These are phyloP conservation scores for Paspalum notatum DNA, from an alignment of 176 grass and related monocot genomes.

Conservation along the genomic window DNA sequence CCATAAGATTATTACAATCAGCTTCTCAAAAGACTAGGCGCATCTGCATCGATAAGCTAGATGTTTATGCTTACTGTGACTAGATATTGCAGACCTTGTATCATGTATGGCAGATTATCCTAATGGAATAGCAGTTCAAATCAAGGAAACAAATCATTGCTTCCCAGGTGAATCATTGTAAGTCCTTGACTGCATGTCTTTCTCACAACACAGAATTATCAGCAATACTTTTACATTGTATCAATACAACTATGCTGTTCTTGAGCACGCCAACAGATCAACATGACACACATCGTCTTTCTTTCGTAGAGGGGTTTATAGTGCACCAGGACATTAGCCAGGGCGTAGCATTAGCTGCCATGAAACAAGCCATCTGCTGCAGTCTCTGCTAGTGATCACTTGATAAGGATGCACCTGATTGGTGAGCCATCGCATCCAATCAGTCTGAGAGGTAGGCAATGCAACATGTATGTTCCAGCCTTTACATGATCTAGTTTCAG, in stretches of 20 bases:
- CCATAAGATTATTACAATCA: neutral
- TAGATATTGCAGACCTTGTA: neutral
- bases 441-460: conserved; percentile 79
- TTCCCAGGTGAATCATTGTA: neutral
- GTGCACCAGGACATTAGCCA: neutral
- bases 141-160: neutral
- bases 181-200: neutral
- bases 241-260: neutral
- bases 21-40: neutral
- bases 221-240: neutral
- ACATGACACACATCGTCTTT: neutral
- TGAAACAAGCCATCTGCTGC: neutral
- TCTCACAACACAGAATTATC: conserved; percentile 4
- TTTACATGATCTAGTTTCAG: conserved; percentile 71
- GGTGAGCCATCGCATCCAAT: conserved; percentile 72
- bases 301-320: neutral
- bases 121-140: conserved; percentile 16
- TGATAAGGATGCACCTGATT: conserved; percentile 84
- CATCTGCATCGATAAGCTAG: neutral
- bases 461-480: conserved; percentile 71
- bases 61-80: neutral
- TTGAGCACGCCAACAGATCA: neutral
- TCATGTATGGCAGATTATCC: neutral
- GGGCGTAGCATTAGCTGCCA: conserved; percentile 5
- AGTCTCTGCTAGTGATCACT: conserved; percentile 40